Evolutionary conservation across 495 filamentous ascomycete genomes (phyloP), one percentile per base, ranked within the genome.

Genomic region (Penicillium roqueforti): DNA sequence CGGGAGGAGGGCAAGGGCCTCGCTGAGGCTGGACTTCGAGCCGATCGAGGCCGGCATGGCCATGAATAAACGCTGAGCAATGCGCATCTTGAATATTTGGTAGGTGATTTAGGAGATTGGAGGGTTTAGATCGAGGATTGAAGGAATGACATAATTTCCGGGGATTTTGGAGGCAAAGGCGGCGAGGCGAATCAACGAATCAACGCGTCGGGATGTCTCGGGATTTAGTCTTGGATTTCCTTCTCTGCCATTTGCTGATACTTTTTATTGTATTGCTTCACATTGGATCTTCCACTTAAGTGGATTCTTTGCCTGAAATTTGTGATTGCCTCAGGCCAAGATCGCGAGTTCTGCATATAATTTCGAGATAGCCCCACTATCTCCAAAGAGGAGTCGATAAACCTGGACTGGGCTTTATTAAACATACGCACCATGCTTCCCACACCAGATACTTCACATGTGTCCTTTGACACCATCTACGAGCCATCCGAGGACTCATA

Each of bases 401-500:
- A 49, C 37, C 3, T 48, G 3, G 11, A 37, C n/a, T 25, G 32
- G 6, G 20, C n/a, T 9, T 4, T 4, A 20, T 44, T 18, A 19
- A 51, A 34, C 11, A 23, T 18, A 52, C 22, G 18, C 45, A 65
- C 38, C 18, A 95, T 96, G 90, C 83, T 97, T 14, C 91, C 91
- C 8, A 98, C 92, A 10, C 93, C 93, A 1, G 87, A 87, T 47
- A 98, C 93, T 16, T 84, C 86, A 19, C 93, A 98, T 73, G 87
- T 97, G 51, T 81, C 87, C 51, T 91, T 89, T 69, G 76, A 87
- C 65, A 83, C 83, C 25, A 82, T 97, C 60, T 98, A 98, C 72
- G 89, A 95, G 65, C 93, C 93, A 38, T 85, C 92, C 10, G 93
- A 97, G 71, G 93, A 98, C 70, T 95, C 90, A 16, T 97, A 86